These are phyloP conservation scores for Spizellomyces sp. DNA, from an alignment of 192 early-diverging fungal genomes.

Conservation along the genomic window DNA sequence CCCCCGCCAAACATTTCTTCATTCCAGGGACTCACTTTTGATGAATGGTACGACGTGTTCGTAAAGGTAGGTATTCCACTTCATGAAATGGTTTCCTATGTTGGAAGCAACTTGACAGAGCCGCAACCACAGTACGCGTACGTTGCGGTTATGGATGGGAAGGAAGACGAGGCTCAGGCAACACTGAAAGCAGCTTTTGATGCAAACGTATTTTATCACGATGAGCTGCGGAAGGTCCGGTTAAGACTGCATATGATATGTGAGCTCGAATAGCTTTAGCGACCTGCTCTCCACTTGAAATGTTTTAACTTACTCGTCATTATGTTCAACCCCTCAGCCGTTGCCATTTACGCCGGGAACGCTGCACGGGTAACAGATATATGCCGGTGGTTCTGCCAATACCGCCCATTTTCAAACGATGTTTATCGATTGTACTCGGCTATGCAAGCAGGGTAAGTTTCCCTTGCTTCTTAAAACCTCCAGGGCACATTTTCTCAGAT, in stretches of 20 bases:
- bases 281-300: no score
- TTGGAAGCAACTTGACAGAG: not conserved
- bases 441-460: constrained; percentile 42
- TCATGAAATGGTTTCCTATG: not conserved
- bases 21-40: constrained; percentile 49
- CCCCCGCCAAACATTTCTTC: not conserved
- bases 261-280: constrained; percentile 37
- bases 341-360: constrained; percentile 42
- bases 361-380: constrained; percentile 35
- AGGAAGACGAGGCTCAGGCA: constrained; percentile 57
- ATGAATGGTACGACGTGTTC: constrained; percentile 68
- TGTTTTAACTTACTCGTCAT: no score
- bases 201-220: constrained; percentile 65
- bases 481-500: not conserved
- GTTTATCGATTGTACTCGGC: constrained; percentile 55
- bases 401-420: constrained; percentile 33
- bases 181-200: constrained; percentile 56
- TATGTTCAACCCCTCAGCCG: constrained; percentile 13
- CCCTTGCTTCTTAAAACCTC: not conserved
- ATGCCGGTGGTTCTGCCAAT: constrained; percentile 34
- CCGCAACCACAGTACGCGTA: constrained; percentile 51
- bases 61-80: constrained; percentile 50
- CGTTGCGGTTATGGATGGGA: constrained; percentile 50
- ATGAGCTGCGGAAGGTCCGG: constrained; percentile 36
- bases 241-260: constrained; percentile 62